Evolutionary conservation across 331 rosid genomes (phyloP).

Genomic region (Cydonia oblonga): DNA sequence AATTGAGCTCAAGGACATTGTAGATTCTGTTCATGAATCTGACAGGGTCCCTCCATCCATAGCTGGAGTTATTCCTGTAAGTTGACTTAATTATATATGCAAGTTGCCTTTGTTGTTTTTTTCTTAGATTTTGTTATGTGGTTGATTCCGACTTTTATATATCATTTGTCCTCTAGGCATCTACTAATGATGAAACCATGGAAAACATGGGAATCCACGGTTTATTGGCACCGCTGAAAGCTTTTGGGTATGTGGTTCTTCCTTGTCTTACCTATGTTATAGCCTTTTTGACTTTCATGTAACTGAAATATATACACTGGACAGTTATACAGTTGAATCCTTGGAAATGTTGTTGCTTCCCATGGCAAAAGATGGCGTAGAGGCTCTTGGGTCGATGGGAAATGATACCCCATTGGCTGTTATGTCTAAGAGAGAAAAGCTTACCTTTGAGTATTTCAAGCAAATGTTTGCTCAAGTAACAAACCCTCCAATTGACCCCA

Average conservation of each 20-base stretch:
- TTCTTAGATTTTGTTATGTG: not conserved
- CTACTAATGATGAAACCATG: slow-evolving; percentile 51
- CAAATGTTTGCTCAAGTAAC: slow-evolving; percentile 99
- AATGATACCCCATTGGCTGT: slow-evolving; percentile 92
- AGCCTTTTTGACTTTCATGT: not conserved
- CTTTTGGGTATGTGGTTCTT: slow-evolving; percentile 63
- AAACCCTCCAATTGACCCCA: slow-evolving; percentile 98
- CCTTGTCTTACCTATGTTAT: slow-evolving; percentile 2
- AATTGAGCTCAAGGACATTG: slow-evolving; percentile 73
- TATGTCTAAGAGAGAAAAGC: slow-evolving; percentile 86
- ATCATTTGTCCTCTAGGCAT: slow-evolving; percentile 35
- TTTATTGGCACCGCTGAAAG: slow-evolving; percentile 68
- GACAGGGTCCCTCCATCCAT: slow-evolving; percentile 56
- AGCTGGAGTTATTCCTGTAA: slow-evolving; percentile 75
- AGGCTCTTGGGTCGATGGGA: slow-evolving; percentile 99
- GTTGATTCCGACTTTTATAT: slow-evolving; percentile 5
- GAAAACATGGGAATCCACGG: slow-evolving; percentile 79
- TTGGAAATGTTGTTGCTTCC: slow-evolving; percentile 95
- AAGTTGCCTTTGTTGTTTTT: not conserved
- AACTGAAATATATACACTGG: slow-evolving; percentile 10
- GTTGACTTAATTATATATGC: slow-evolving; percentile 9
- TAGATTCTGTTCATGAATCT: slow-evolving; percentile 59
- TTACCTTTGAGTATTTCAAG: slow-evolving; percentile 93
- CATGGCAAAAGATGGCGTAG: slow-evolving; percentile 91
- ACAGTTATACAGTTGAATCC: slow-evolving; percentile 78